These are phyloP conservation scores for Teunomyces aglyptinius DNA, from an alignment of 805 yeast genomes.

Conservation along the genomic window DNA sequence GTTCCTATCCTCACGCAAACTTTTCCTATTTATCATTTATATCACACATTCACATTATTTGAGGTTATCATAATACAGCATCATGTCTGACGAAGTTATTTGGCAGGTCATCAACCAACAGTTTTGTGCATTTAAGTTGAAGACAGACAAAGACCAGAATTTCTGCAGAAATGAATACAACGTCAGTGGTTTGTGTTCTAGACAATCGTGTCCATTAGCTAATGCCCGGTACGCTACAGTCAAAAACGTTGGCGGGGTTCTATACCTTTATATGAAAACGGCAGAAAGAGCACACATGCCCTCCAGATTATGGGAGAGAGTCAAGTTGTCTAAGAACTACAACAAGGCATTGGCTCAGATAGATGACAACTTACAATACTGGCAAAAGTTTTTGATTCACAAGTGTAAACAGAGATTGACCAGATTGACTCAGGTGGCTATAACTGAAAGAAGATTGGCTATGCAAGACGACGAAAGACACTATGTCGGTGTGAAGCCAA, in stretches of 20 bases:
- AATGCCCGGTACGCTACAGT: slow-evolving; percentile 90
- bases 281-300: slow-evolving; percentile 98
- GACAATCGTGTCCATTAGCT: slow-evolving; percentile 96
- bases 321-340: slow-evolving; percentile 85
- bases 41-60: not conserved
- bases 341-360: slow-evolving; percentile 84
- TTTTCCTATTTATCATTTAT: not conserved
- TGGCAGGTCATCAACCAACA: slow-evolving; percentile 97
- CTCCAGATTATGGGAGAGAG: slow-evolving; percentile 90
- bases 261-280: slow-evolving; percentile 91
- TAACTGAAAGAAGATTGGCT: slow-evolving; percentile 91
- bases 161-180: slow-evolving; percentile 96
- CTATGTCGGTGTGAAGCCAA: slow-evolving; percentile 87
- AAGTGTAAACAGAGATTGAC: slow-evolving; percentile 96
- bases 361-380: slow-evolving; percentile 81
- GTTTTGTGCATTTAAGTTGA: slow-evolving; percentile 91
- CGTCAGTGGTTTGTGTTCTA: slow-evolving; percentile 88
- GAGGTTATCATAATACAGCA: not conserved
- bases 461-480: slow-evolving; percentile 89
- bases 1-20: not conserved
- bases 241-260: slow-evolving; percentile 72
- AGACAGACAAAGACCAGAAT: slow-evolving; percentile 83
- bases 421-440: slow-evolving; percentile 90
- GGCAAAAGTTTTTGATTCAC: slow-evolving; percentile 90
- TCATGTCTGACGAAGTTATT: slow-evolving; percentile 74